Conservation (phyloP, 2,329 filamentous ascomycete species). For the Fusarium irregulare region DNA sequence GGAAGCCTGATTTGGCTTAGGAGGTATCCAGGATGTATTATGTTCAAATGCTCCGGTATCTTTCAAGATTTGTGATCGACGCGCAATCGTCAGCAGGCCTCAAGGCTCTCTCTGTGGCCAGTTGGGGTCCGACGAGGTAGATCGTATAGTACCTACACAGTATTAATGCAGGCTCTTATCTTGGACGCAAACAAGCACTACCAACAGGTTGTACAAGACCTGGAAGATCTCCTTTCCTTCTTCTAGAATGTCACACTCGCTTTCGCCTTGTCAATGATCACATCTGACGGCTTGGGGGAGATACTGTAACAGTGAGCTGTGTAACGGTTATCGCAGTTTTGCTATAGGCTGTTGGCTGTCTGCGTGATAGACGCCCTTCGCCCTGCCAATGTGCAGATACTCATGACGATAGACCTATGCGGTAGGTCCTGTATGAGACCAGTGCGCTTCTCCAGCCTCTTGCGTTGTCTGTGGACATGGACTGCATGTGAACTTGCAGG, state of each 20-base stretch:
- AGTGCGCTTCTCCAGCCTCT: conserved; percentile 12
- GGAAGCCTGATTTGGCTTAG: neutral
- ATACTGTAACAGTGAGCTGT: neutral
- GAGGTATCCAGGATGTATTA: neutral
- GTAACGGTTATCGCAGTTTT: neutral
- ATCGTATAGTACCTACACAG: neutral
- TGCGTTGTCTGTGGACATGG: neutral
- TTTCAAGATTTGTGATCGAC: neutral
- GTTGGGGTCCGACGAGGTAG: neutral
- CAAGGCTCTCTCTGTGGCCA: conserved; percentile 12
- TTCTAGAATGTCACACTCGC: conserved; percentile 25
- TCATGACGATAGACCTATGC: neutral
- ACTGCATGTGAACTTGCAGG: conserved; percentile 6
- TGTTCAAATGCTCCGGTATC: neutral
- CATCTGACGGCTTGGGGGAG: neutral
- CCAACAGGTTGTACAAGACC: neutral
- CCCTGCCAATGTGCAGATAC: conserved; percentile 11
- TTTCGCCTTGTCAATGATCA: neutral
- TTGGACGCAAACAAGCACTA: neutral
- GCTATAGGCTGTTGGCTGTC: neutral
- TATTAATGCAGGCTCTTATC: neutral
- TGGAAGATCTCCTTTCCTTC: neutral
- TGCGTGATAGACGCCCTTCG: conserved; percentile 9
- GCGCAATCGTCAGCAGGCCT: neutral
- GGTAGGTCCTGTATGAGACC: conserved; percentile 1